Conservation (phyloP, 2,329 filamentous ascomycete genomes). For the Domatiomyces globalis region DNA sequence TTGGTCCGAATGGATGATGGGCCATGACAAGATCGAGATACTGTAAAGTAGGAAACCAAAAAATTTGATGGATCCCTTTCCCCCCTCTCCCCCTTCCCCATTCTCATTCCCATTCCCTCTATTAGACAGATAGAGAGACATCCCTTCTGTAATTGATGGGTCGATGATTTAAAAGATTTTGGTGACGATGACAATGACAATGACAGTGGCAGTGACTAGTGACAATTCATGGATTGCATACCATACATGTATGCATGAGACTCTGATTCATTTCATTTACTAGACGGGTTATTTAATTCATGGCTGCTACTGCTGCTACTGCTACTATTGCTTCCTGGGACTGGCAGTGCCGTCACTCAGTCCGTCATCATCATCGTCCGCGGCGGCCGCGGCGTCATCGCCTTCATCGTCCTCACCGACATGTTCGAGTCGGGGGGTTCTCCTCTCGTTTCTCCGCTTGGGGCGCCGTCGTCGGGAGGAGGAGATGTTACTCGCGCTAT, state of each 20-base stretch:
- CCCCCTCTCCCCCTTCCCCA: no score
- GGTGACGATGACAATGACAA: no score
- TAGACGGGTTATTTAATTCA: neutral
- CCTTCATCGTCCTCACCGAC: constrained; percentile 8
- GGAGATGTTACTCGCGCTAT: constrained; percentile 37
- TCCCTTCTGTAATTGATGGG: no score
- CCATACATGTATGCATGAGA: neutral
- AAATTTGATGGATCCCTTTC: no score
- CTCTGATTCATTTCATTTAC: neutral
- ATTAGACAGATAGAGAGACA: no score
- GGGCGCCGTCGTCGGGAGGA: constrained; percentile 30
- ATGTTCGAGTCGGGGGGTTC: constrained; percentile 35
- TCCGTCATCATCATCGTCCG: neutral
- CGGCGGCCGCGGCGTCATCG: neutral
- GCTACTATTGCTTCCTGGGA: neutral
- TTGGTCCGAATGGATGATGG: no score
- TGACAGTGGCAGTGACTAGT: no score
- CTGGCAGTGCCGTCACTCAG: neutral
- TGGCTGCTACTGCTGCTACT: neutral
- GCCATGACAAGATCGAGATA: no score
- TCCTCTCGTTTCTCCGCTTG: constrained; percentile 33
- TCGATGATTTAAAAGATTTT: neutral
- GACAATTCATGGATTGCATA: no score
- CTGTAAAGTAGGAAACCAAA: no score
- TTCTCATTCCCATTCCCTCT: no score